Evolutionary conservation across 2,329 filamentous ascomycete genomes (phyloP).

Genomic region (Hymenoscyphus linearis): DNA sequence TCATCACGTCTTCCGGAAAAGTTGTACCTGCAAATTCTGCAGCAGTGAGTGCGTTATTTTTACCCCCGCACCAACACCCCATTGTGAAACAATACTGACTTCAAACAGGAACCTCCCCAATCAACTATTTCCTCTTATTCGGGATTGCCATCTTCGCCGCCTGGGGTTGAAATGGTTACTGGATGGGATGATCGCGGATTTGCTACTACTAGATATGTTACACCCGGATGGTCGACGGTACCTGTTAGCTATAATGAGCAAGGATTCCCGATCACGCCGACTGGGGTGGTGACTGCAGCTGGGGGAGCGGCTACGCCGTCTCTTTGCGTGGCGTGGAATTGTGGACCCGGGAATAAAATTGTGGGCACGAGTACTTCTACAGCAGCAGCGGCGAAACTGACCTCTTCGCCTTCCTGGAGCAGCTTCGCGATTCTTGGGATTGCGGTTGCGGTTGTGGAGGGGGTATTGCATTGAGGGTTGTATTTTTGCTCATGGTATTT

Average conservation of each 20-base stretch:
- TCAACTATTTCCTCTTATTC: conserved; percentile 48
- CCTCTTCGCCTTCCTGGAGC: conserved; percentile 8
- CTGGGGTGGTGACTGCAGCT: conserved; percentile 6
- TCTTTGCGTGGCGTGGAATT: conserved; percentile 14
- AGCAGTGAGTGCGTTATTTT: conserved; percentile 53
- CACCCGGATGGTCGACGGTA: conserved; percentile 32
- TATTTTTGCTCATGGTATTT: background rate
- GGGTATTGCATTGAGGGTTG: conserved; percentile 14
- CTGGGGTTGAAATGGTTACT: conserved; percentile 35
- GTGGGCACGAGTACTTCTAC: conserved; percentile 19
- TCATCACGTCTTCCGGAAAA: conserved; percentile 72
- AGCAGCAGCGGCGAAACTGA: conserved; percentile 14
- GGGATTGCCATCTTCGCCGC: conserved; percentile 39
- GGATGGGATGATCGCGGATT: conserved; percentile 45
- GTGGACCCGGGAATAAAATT: conserved; percentile 19
- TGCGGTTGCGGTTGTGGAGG: conserved; percentile 14
- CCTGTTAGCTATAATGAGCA: conserved; percentile 40
- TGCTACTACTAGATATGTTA: conserved; percentile 39
- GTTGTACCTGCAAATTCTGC: conserved; percentile 67
- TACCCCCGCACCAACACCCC: conserved; percentile 19
- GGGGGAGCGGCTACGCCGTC: conserved; percentile 4
- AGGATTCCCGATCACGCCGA: conserved; percentile 34
- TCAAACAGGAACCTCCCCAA: conserved; percentile 38
- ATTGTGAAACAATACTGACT: conserved; percentile 24
- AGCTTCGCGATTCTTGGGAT: conserved; percentile 16